phyloP scores from a whole-genome alignment of 202 grass and related monocot genomes.

The Elaeis oleifera region DNA sequence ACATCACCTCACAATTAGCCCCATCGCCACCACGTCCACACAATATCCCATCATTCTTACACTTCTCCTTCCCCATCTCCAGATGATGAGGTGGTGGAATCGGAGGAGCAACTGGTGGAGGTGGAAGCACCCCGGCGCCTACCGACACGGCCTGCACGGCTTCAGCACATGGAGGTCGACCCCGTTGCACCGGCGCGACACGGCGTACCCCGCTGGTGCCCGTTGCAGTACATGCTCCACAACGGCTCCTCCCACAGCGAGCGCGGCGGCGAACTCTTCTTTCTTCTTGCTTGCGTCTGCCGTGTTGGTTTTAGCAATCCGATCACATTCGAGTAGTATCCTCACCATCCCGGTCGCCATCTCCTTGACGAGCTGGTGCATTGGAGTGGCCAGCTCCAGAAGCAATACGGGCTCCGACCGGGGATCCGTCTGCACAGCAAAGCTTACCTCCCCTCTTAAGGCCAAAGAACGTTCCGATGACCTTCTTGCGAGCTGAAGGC shows the following conservation, averaged over 20 bases:
- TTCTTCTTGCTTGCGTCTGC: background rate
- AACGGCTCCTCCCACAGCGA: conserved; percentile 3
- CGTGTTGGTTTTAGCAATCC: background rate
- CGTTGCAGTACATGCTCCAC: conserved; percentile 18
- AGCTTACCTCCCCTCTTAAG: conserved; percentile 11
- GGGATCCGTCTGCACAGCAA: conserved; percentile 5
- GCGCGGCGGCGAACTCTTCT: too few relatives aligned
- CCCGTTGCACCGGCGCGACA: conserved; percentile 1
- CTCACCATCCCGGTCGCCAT: conserved; percentile 4
- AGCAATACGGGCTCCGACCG: conserved; percentile 4
- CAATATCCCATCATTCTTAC: background rate
- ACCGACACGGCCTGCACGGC: conserved; percentile 4
- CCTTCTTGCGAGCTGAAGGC: background rate
- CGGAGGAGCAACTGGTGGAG: background rate
- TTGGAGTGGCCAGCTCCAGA: conserved; percentile 6
- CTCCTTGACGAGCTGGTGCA: conserved; percentile 8
- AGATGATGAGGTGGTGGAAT: background rate
- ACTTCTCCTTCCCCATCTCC: background rate
- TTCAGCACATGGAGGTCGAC: conserved; percentile 17
- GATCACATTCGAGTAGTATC: conserved; percentile 16
- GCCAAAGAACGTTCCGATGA: conserved; percentile 13
- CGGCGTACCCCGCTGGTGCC: background rate
- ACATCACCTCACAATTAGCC: conserved; percentile 1
- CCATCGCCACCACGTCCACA: background rate
- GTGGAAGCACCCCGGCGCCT: background rate